Conservation (phyloP, 805 yeast genomes). For the Lachancea lanzarotensis region DNA sequence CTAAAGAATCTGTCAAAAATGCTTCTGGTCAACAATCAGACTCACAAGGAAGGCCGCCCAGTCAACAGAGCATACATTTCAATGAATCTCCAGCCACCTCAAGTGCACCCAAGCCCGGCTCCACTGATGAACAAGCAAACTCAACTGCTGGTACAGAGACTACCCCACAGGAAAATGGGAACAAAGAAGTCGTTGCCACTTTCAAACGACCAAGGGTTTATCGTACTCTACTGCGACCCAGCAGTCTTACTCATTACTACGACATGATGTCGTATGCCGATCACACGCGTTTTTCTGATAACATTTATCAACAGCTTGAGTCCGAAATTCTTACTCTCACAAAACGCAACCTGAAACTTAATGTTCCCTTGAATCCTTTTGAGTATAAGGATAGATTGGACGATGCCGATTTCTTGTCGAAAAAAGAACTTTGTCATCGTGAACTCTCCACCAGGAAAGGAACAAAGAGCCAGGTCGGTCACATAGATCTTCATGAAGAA, state of each 20-base stretch:
- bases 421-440: slow-evolving; percentile 41
- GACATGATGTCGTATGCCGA: slow-evolving; percentile 84
- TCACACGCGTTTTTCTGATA: slow-evolving; percentile 71
- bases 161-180: slow-evolving; percentile 8
- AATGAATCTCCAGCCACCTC: neutral
- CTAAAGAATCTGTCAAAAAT: neutral
- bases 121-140: neutral
- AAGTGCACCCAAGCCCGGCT: neutral
- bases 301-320: slow-evolving; percentile 73
- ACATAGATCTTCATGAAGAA: slow-evolving; percentile 57
- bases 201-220: slow-evolving; percentile 60
- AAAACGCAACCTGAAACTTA: slow-evolving; percentile 66
- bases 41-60: neutral
- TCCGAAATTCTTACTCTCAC: slow-evolving; percentile 78
- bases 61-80: neutral
- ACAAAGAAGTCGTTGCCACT: slow-evolving; percentile 12
- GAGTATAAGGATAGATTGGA: slow-evolving; percentile 35
- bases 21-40: neutral
- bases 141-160: neutral
- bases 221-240: slow-evolving; percentile 72
- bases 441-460: slow-evolving; percentile 33
- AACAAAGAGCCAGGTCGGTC: slow-evolving; percentile 38
- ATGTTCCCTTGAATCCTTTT: slow-evolving; percentile 69
- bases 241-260: slow-evolving; percentile 73
- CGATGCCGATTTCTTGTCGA: slow-evolving; percentile 34